Evolutionary conservation across 2,329 filamentous ascomycete species (phyloP), one percentile per base, ranked within the genome.

Genomic region (Hymenoscyphus fraxineus): DNA sequence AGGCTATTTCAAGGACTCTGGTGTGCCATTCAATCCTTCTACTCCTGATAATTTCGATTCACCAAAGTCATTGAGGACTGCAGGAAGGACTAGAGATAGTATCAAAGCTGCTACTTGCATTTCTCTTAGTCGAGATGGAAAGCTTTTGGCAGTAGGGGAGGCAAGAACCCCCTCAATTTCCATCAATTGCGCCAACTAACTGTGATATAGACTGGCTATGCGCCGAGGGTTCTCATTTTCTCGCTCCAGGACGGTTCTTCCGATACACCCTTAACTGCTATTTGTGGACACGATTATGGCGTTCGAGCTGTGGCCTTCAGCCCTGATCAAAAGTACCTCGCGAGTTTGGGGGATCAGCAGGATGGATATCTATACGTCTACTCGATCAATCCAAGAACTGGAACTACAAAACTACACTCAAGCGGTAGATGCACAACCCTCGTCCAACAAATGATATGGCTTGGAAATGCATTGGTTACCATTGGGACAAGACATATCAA

Each of bases 71-170:
- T 87, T 85, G 60, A 92, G 88, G 75, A 92, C 89, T 13, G 44
- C n/a, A 4, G 44, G 44, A 3, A 94, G 92, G 89, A 93, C 91
- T 1, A 95, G 92, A 69, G 95, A 98, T 77, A 87, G 93, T 69
- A 93, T 98, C 75, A 98, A 98, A 79, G 91, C 95, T 19, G 92
- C 93, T 1, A 97, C 93, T 5, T 96, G 93, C 73, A 85, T 99
- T 32, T 89, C 92, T 27, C 83, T 99, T 69, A 97, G 93, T 74
- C 87, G 88, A 0, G 93, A 97, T 77, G 93, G 91, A 39, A 90
- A 86, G 71, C 96, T 90, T 74, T 81, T 99, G 61, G 95, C 94
- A 9, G 90, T 98, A 2, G 95, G 95, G 72, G 95, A 99, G 80
- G 85, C 85, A 76, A 72, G 80, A 73, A 56, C 55, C 6, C n/a